Percentiles rank a stretch among this genome's conserved stretches.
These are phyloP conservation scores for Backusella parvicylindrica DNA, from an alignment of 192 early-diverging fungal genomes.

Conservation along the genomic window DNA sequence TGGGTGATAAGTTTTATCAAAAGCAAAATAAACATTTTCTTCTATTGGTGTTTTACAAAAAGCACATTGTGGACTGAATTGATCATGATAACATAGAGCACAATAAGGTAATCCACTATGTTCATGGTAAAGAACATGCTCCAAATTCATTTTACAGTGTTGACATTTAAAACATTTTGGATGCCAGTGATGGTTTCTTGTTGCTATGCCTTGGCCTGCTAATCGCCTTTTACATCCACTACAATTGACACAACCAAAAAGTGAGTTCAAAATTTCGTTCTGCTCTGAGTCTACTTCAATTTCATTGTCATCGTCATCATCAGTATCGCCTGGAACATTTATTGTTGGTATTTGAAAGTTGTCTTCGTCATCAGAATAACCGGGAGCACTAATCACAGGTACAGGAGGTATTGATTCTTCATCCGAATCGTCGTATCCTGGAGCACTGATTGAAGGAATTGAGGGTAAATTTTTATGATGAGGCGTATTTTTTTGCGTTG, in stretches of 20 bases:
- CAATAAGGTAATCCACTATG: conserved; percentile 55
- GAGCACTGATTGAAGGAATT: background rate
- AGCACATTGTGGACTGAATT: conserved; percentile 52
- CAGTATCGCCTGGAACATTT: background rate
- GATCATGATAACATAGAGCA: conserved; percentile 48
- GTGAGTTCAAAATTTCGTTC: background rate
- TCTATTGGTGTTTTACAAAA: conserved; percentile 56
- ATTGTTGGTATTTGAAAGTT: background rate
- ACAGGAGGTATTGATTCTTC: conserved; percentile 2
- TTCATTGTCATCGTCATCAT: background rate
- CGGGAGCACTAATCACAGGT: background rate
- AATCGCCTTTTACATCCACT: conserved; percentile 44
- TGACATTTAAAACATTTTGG: conserved; percentile 48
- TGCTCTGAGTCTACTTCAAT: background rate
- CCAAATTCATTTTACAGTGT: conserved; percentile 40
- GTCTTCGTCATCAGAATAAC: background rate
- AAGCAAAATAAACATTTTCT: conserved; percentile 41
- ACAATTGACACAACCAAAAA: conserved; percentile 25
- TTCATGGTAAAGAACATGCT: conserved; percentile 51
- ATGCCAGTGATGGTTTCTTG: conserved; percentile 56
- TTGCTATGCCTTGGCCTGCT: conserved; percentile 41
- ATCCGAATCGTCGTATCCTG: background rate
- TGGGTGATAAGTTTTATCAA: conserved; percentile 52
- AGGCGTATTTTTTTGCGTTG: background rate
- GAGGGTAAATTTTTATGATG: background rate